A percentile compares a stretch with the other conserved stretches of the same genome.
Conservation (phyloP, 345 rosid species). For the Euclidium syriacum region DNA sequence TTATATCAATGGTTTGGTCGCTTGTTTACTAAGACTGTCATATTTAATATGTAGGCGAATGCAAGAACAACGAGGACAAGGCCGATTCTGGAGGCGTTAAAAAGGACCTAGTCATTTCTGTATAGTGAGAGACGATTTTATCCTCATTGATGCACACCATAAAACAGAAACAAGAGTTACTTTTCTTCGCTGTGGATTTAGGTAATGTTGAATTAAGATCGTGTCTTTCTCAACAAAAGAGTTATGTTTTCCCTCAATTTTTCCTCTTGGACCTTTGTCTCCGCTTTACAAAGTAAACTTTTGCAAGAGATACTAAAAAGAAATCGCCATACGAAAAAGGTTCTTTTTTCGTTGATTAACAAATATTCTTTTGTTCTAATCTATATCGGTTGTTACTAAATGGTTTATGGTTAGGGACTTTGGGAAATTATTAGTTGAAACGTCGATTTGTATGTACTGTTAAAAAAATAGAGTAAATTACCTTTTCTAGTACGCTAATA, state of each 20-base stretch:
- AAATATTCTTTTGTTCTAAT: neutral
- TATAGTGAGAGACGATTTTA: conserved; percentile 24
- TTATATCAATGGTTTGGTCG: neutral
- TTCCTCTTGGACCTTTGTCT: neutral
- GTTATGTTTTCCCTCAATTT: conserved; percentile 14
- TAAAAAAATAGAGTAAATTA: neutral
- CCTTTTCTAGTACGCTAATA: conserved; percentile 14
- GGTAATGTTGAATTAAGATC: conserved; percentile 7
- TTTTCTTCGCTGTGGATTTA: conserved; percentile 17
- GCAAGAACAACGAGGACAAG: conserved; percentile 78
- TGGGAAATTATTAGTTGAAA: neutral
- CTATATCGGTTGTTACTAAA: neutral
- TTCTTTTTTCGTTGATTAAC: neutral
- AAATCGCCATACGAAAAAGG: neutral
- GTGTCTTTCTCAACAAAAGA: conserved; percentile 3
- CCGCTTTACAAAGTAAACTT: neutral
- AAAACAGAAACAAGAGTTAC: conserved; percentile 8
- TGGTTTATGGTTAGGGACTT: neutral
- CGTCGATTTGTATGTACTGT: neutral
- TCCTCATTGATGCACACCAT: conserved; percentile 23
- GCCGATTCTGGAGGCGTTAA: conserved; percentile 55
- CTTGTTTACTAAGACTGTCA: neutral
- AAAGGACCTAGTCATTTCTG: conserved; percentile 1
- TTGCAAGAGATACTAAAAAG: neutral
- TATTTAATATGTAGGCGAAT: conserved; percentile 47